These are phyloP conservation scores for Termitomyces sp. DNA, from an alignment of 768 basidiomycete genomes.

Conservation along the genomic window DNA sequence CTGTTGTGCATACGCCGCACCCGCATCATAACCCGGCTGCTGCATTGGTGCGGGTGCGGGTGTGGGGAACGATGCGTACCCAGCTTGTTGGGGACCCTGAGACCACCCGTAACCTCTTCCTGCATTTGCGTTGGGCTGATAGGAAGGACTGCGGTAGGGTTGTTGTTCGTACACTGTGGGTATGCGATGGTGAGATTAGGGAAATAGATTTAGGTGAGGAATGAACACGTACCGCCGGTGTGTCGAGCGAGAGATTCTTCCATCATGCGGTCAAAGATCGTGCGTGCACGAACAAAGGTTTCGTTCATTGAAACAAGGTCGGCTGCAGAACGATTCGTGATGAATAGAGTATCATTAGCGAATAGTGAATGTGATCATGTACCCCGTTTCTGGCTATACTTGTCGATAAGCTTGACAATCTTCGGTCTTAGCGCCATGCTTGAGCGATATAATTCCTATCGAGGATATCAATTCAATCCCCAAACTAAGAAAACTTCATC, in stretches of 20 bases:
- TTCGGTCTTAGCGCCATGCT: constrained; percentile 90
- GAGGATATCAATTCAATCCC: not conserved
- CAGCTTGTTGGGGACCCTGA: constrained; percentile 29
- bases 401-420: constrained; percentile 95
- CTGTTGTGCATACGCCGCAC: constrained; percentile 23
- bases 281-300: constrained; percentile 84
- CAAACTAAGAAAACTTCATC: not conserved
- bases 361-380: constrained; percentile 8
- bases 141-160: constrained; percentile 23
- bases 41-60: constrained; percentile 14
- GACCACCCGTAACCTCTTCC: constrained; percentile 50
- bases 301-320: constrained; percentile 95
- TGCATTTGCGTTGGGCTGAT: constrained; percentile 23
- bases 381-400: constrained; percentile 92
- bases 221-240: constrained; percentile 48
- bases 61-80: constrained; percentile 38
- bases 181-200: not conserved
- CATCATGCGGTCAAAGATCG: constrained; percentile 93
- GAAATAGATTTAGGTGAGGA: not conserved
- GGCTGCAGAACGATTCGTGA: constrained; percentile 44
- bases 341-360: constrained; percentile 24
- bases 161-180: constrained; percentile 55
- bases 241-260: constrained; percentile 83
- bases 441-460: constrained; percentile 84
- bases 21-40: constrained; percentile 20